Conservation (phyloP, 805 yeast genomes). For the Candida succiphila region DNA sequence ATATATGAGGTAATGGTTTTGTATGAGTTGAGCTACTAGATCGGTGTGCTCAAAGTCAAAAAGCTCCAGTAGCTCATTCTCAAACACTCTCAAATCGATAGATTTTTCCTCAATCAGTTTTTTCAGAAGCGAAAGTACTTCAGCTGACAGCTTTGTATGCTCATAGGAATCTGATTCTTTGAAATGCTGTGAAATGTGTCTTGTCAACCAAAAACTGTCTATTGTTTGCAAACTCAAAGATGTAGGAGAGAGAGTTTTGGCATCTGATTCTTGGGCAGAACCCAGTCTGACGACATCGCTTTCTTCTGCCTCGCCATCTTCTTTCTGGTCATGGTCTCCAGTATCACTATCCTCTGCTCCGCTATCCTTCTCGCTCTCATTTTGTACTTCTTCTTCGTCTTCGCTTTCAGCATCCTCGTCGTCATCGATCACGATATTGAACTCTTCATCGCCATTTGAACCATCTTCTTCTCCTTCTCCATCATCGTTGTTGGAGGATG, state of each 20-base stretch:
- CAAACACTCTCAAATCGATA: conserved; percentile 34
- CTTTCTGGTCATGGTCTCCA: conserved; percentile 13
- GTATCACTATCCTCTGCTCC: conserved; percentile 20
- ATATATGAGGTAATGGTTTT: conserved; percentile 26
- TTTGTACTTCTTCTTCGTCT: conserved; percentile 17
- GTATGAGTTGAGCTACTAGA: conserved; percentile 36
- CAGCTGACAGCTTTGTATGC: conserved; percentile 25
- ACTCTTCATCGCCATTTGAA: conserved; percentile 18
- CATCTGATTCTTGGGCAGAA: conserved; percentile 1
- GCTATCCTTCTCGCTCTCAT: conserved; percentile 20
- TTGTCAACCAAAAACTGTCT: conserved; percentile 41
- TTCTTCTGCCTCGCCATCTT: conserved; percentile 11
- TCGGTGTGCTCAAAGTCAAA: conserved; percentile 42
- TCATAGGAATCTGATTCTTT: conserved; percentile 27
- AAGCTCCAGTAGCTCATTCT: conserved; percentile 40
- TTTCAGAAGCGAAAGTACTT: conserved; percentile 30
- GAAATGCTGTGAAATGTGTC: conserved; percentile 29
- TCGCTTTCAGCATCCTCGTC: conserved; percentile 19
- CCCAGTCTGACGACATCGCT: conserved; percentile 8
- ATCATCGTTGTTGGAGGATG: conserved; percentile 17
- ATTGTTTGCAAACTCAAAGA: conserved; percentile 9
- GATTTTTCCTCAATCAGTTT: conserved; percentile 15
- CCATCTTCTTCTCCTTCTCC: conserved; percentile 36
- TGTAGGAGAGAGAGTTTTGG: background rate
- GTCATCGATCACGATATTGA: conserved; percentile 3